Evolutionary conservation across 2,329 filamentous ascomycete species (phyloP), one percentile per base, ranked within the genome.

Genomic region (Colletotrichum sp.): DNA sequence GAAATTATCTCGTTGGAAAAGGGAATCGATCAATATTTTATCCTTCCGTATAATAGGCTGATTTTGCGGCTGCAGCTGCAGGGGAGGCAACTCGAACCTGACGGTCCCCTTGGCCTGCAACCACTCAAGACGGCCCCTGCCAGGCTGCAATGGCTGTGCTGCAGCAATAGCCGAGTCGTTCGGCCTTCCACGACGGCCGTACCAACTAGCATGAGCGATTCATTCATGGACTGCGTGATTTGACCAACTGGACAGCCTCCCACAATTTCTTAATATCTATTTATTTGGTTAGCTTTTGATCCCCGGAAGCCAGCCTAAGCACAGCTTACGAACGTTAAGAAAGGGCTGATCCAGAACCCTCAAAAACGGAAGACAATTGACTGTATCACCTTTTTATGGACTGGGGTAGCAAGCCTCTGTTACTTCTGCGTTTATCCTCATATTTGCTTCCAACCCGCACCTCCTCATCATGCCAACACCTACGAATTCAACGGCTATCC

Each of bases 351-450:
- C 24, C 24, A 12, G 11, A 1, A 47, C 11, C 43, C 21, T 47
- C 2, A 47, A 21, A 47, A 47, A 3, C 43, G 0, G n/a, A 21
- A 21, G 0, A 3, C 8, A n/a, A 47, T n/a, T 13, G 6, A 8
- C n/a, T 21, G 0, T 21, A 8, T 51, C 6, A 13, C 2, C 11
- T 13, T 2, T 4, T 3, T 0, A 51, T 21, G 0, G 7, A 21
- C 43, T 24, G n/a, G 43, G 8, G 12, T 21, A 51, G 3, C 6
- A 2, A 51, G 43, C 11, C 43, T 8, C n/a, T 3, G n/a, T 51
- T 51, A 12, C 11, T 51, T 51, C n/a, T 1, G 6, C 11, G 12
- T 13, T 51, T 1, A 0, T 21, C n/a, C 3, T 12, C 1, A 0
- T 51, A 51, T 13, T 51, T 8, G 43, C 12, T 51, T 13, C 11